Percentiles rank a stretch among this genome's conserved stretches.
These are phyloP conservation scores for Gynochthodes officinalis DNA, from an alignment of 257 asterid species.

Conservation along the genomic window DNA sequence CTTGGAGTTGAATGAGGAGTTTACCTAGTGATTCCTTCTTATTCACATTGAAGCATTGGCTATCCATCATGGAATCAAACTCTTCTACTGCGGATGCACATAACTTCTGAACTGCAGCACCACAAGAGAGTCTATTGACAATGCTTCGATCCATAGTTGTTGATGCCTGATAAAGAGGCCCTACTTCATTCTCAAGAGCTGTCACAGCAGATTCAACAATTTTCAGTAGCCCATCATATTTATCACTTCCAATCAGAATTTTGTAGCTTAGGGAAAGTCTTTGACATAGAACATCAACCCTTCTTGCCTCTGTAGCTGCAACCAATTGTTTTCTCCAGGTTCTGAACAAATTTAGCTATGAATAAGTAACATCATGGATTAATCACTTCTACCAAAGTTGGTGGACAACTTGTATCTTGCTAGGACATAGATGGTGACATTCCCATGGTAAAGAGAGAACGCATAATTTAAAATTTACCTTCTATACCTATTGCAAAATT, in stretches of 20 bases:
- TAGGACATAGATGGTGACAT: not conserved
- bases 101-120: constrained; percentile 58
- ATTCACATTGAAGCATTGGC: constrained; percentile 13
- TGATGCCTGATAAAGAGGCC: constrained; percentile 67
- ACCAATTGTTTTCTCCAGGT: constrained; percentile 79
- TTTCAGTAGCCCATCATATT: constrained; percentile 50
- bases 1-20: not conserved
- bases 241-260: constrained; percentile 66
- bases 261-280: constrained; percentile 66
- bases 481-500: not conserved
- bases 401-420: no score
- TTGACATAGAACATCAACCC: constrained; percentile 75
- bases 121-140: constrained; percentile 78
- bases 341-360: constrained; percentile 33
- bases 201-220: constrained; percentile 56
- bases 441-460: not conserved
- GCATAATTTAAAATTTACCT: not conserved
- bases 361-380: not conserved
- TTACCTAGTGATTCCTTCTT: constrained; percentile 24
- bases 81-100: constrained; percentile 75
- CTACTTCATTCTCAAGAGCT: constrained; percentile 65
- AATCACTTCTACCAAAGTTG: not conserved
- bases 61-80: constrained; percentile 51
- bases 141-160: constrained; percentile 76
- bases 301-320: constrained; percentile 73